Conservation (phyloP, 257 asterid genomes). For the Echium plantagineum region DNA sequence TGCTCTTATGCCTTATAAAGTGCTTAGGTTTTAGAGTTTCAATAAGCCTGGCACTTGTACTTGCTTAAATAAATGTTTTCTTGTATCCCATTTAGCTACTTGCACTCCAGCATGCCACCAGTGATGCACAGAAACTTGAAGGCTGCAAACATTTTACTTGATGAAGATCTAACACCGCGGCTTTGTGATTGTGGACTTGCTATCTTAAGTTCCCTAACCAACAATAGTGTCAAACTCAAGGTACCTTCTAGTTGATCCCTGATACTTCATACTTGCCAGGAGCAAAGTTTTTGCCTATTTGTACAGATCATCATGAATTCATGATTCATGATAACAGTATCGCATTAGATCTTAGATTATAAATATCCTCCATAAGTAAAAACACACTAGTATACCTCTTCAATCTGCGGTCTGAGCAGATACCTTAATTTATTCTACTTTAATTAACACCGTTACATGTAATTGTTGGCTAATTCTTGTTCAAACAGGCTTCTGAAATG, state of each 20-base stretch:
- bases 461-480: not conserved
- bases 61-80: not conserved
- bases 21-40: too few relatives aligned
- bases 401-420: not conserved
- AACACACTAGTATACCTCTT: not conserved
- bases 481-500: slow-evolving; percentile 84
- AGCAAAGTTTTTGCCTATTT: not conserved
- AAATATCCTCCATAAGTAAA: not conserved
- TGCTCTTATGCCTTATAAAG: not conserved
- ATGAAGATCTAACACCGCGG: slow-evolving; percentile 66
- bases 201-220: slow-evolving; percentile 52
- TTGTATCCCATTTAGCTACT: slow-evolving; percentile 41
- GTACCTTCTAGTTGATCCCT: slow-evolving; percentile 15
- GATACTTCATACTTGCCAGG: not conserved
- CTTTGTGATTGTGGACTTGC: slow-evolving; percentile 68
- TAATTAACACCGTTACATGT: not conserved
- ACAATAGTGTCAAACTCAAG: slow-evolving; percentile 70
- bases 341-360: not conserved
- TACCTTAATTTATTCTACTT: not conserved
- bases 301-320: not conserved
- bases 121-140: slow-evolving; percentile 70
- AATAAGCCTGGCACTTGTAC: not conserved
- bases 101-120: slow-evolving; percentile 71
- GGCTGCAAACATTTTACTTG: slow-evolving; percentile 78
- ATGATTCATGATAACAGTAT: not conserved